Conservation (phyloP, 176 grass and related monocot genomes). For the Areca catechu region DNA sequence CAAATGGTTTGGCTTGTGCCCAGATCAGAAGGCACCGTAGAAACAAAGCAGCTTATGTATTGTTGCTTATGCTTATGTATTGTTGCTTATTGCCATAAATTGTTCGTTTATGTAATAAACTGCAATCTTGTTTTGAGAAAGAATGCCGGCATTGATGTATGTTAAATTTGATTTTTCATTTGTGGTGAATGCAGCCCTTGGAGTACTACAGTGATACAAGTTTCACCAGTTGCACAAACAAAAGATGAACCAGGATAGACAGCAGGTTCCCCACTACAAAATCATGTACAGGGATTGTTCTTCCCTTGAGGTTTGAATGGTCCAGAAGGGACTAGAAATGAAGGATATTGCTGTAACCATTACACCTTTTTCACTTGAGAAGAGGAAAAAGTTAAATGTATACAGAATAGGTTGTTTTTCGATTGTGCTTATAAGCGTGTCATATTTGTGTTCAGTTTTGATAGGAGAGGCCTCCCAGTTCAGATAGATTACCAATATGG, state of each 20-base stretch:
- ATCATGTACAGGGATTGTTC: conserved; percentile 44
- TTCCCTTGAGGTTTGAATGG: conserved; percentile 16
- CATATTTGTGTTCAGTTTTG: conserved; percentile 26
- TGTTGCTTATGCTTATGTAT: too few relatives aligned
- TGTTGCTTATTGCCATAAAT: too few relatives aligned
- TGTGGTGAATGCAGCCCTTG: conserved; percentile 43
- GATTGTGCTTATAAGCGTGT: conserved; percentile 21
- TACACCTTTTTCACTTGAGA: conserved; percentile 9
- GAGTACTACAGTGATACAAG: conserved; percentile 33
- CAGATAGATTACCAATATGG: too few relatives aligned
- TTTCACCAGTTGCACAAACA: background rate
- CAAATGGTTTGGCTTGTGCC: too few relatives aligned
- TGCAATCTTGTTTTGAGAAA: background rate
- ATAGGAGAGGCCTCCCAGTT: background rate
- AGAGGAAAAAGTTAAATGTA: conserved; percentile 30
- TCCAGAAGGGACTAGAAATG: background rate
- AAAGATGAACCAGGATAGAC: conserved; percentile 15
- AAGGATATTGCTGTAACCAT: conserved; percentile 31
- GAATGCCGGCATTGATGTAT: background rate
- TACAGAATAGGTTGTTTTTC: conserved; percentile 16
- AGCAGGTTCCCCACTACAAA: conserved; percentile 34
- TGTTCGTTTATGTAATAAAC: too few relatives aligned
- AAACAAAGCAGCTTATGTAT: too few relatives aligned
- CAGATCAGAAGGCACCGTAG: too few relatives aligned
- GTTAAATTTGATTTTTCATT: conserved; percentile 5